Percentiles rank a stretch among this genome's conserved stretches.
These are phyloP conservation scores for Sclerotiophoma versabilis DNA, from an alignment of 2,329 filamentous ascomycete species.

Conservation along the genomic window DNA sequence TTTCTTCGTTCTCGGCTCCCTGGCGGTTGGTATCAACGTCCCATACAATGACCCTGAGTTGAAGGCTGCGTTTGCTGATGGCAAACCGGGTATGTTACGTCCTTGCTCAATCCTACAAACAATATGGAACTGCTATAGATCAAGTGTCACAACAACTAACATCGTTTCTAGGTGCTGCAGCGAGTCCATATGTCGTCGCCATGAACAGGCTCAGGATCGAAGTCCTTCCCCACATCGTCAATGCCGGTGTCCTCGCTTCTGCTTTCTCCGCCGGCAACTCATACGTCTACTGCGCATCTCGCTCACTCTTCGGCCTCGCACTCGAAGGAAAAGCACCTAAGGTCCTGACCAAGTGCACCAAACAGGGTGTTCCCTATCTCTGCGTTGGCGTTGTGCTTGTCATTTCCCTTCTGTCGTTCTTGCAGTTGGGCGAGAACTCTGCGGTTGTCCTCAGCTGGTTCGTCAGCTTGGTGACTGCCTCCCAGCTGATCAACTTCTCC, in stretches of 20 bases:
- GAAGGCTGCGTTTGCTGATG: conserved; percentile 64
- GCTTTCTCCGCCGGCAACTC: conserved; percentile 65
- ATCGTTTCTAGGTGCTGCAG: too few relatives aligned
- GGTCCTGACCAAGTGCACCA: conserved; percentile 63
- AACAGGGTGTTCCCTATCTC: conserved; percentile 75
- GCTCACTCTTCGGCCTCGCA: conserved; percentile 61
- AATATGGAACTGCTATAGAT: too few relatives aligned
- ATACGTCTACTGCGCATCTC: conserved; percentile 63
- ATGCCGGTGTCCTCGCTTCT: conserved; percentile 63
- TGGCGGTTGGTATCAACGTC: conserved; percentile 73
- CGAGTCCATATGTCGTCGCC: conserved; percentile 69
- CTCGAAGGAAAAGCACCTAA: conserved; percentile 62
- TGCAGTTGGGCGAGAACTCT: conserved; percentile 73
- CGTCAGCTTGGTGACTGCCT: conserved; percentile 75
- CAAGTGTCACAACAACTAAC: too few relatives aligned
- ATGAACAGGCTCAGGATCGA: conserved; percentile 62
- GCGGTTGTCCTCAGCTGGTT: conserved; percentile 78
- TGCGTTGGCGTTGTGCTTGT: conserved; percentile 71
- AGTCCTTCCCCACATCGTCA: conserved; percentile 66
- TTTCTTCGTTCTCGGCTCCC: conserved; percentile 78
- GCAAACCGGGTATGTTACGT: too few relatives aligned
- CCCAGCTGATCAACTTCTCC: conserved; percentile 59
- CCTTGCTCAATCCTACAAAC: too few relatives aligned
- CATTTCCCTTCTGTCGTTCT: conserved; percentile 74
- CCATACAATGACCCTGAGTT: conserved; percentile 72